Base-by-base conservation (phyloP, 371 early-diverging fungal species). In the Sanchytrium tribonematis region DNA sequence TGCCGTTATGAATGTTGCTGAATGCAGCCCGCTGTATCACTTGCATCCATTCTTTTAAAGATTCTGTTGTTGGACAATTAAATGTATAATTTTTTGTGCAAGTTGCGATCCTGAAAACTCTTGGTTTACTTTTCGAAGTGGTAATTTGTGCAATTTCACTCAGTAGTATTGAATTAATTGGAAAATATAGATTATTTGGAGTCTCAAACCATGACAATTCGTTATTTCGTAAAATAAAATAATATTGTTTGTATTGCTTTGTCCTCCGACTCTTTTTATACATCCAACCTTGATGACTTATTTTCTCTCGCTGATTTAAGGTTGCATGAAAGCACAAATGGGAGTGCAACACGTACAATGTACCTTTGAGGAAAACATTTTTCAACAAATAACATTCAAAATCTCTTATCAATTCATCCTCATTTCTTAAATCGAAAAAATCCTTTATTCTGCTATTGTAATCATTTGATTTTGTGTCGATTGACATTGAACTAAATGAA, bases 261-360 rank as follows among this genome's bases (percentile, higher is more conserved):
- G 78, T 28, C 71, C 78, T 30, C 16, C 71, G 75, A 17, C 77
- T 69, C 66, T 77, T 83, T 74, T 80, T 83, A 32, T 76, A 68
- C 28, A 87, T 75, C 73, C 82, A 85, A 0, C 87, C 87, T 28
- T 32, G 48, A 16, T 12, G 48, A 48, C 66, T 70, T 77, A 81
- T 82, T 73, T 77, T 76, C 31, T 75, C 79, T 27, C 77, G 71
- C 0, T 83, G 85, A 1, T n/a, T n/a, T n/a, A 88, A 74, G 0
- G 80, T 77, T 30, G 86, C 85, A 74, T 84, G 84, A 73, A 87
- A 89, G 69, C 85, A 85, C 1, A 88, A 74, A 68, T 84, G 83
- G 2, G 78, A 73, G n/a, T 83, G 78, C 0, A 85, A 85, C 31
- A 88, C 70, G 73, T 84, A 89, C 74, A 89, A 75, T 32, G 78